A percentile compares a stretch with the other conserved stretches of the same genome.
Conservation (phyloP, 1,284 basidiomycete species). For the Ustilago trichophora region DNA sequence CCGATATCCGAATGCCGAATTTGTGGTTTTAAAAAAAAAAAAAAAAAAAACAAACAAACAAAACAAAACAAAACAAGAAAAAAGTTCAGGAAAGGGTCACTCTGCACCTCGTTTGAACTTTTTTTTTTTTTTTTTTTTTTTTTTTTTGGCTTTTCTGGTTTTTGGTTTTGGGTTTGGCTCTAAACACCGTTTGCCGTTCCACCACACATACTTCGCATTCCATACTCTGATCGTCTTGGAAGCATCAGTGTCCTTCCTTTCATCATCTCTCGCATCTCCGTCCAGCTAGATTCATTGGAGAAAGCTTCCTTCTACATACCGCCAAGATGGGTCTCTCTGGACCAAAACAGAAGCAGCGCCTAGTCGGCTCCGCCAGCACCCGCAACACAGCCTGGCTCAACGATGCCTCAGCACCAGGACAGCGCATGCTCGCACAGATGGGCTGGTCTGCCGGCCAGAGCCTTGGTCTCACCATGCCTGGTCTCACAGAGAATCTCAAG, state of each 20-base stretch:
- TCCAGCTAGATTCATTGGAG: too few species aligned
- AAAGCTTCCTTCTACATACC: too few species aligned
- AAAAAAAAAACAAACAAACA: too few species aligned
- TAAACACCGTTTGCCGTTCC: neutral
- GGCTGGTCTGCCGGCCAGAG: constrained; percentile 63
- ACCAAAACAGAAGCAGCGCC: constrained; percentile 59
- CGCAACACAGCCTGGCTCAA: constrained; percentile 62
- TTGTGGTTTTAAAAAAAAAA: constrained; percentile 14
- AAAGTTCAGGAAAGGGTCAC: too few species aligned
- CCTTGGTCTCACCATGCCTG: constrained; percentile 54
- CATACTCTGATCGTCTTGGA: too few species aligned
- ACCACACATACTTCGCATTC: too few species aligned
- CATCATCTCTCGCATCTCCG: too few species aligned
- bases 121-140: too few species aligned
- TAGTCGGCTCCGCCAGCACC: constrained; percentile 58
- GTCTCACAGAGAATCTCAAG: constrained; percentile 56
- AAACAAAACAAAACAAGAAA: too few species aligned
- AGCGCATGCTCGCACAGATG: constrained; percentile 64
- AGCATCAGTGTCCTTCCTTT: too few species aligned
- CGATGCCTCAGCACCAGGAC: constrained; percentile 60
- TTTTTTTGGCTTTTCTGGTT: too few species aligned
- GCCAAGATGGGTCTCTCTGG: constrained; percentile 63
- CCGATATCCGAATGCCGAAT: constrained; percentile 27
- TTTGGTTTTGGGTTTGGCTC: neutral
- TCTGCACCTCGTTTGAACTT: too few species aligned